Evolutionary conservation across 2,329 filamentous ascomycete species (phyloP), one percentile per base, ranked within the genome.

Genomic region (Cytospora piceicola): DNA sequence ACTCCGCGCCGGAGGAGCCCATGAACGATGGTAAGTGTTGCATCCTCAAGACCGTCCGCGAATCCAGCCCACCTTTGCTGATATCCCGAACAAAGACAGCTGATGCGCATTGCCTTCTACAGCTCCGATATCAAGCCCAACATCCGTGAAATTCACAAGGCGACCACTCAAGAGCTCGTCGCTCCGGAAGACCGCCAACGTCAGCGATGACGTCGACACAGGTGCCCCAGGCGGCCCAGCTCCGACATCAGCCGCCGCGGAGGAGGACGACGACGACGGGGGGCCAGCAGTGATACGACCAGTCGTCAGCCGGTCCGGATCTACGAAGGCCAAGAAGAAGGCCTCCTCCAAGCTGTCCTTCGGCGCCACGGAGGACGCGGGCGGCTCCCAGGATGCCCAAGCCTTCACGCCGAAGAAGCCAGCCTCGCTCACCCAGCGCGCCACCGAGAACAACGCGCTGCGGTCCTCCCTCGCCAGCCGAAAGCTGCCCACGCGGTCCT

Each of bases 321-420:
- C 84, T 0, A 71, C 78, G 9, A 85, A 82, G 63, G 85, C 88
- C 65, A 94, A 93, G 75, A 94, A 93, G 76, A 92, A 92, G 73
- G 89, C 90, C 4, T 88, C 81, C 2, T 71, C 88, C 20, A 87
- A 90, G 8, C 82, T 96, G 27, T 96, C 93, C 0, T 96, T 97
- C 75, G 92, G 89, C 0, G 85, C 86, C 0, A 81, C 81, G 32
- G 83, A 83, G 66, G 81, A 80, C 7, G 84, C 83, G 34, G 81
- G 83, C 57, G n/a, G 22, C 29, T 29, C n/a, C 22, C 12, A n/a
- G n/a, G 85, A 82, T 7, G 81, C 82, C 49, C 81, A 84, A 17
- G 77, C 78, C n/a, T 75, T 78, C 72, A 86, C 90, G 0, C 80
- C 74, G 75, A 90, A 78, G 68, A 87, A 86, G 69, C n/a, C 66